phyloP scores from a whole-genome alignment of 805 yeast species.

The Zygosaccharomyces lentus region DNA sequence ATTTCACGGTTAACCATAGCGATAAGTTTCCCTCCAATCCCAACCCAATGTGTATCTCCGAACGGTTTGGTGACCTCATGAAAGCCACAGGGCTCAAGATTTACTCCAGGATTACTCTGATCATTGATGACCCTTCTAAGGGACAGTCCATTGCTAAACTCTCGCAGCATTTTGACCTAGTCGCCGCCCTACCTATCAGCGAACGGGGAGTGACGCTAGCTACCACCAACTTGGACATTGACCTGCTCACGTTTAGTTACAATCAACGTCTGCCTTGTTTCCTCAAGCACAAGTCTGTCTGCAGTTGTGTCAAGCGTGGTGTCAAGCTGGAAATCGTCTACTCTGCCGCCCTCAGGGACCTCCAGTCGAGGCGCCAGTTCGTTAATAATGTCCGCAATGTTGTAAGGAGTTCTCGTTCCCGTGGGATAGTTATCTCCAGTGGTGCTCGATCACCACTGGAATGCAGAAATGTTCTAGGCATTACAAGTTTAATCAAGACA shows the following conservation, averaged over 20 bases:
- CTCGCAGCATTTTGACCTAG: constrained; percentile 57
- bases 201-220: constrained; percentile 78
- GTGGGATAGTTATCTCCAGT: constrained; percentile 75
- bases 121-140: constrained; percentile 72
- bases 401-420: constrained; percentile 71
- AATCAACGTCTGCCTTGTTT: constrained; percentile 64
- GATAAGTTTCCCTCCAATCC: constrained; percentile 48
- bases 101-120: constrained; percentile 69
- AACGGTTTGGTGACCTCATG: constrained; percentile 28
- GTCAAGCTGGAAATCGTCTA: constrained; percentile 77
- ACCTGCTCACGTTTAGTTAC: constrained; percentile 71
- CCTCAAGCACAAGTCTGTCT: constrained; percentile 76
- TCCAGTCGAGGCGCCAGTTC: constrained; percentile 52
- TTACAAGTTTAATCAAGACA: constrained; percentile 57
- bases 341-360: constrained; percentile 43
- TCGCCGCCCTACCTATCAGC: constrained; percentile 74
- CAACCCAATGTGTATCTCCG: constrained; percentile 37
- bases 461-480: constrained; percentile 64
- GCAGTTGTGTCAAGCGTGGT: constrained; percentile 81
- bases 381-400: constrained; percentile 70
- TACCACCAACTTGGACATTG: constrained; percentile 72
- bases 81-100: constrained; percentile 42
- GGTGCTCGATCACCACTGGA: constrained; percentile 60
- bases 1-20: constrained; percentile 51
- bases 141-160: constrained; percentile 47